Conservation (phyloP, 768 basidiomycete genomes). For the Pleurotus citrinopileatus region DNA sequence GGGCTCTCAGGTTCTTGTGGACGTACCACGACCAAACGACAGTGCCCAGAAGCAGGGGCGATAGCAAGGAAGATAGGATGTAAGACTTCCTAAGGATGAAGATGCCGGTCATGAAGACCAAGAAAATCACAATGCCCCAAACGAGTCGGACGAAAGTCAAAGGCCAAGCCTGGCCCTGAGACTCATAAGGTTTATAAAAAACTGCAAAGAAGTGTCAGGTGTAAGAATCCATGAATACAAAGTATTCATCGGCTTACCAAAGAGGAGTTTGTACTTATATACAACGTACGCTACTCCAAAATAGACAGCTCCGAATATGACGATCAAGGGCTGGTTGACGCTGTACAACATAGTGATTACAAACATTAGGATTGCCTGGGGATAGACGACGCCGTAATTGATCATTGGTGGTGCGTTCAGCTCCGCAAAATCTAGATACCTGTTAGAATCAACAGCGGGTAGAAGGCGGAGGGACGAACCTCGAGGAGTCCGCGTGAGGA, state of each 20-base stretch:
- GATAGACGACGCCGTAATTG: constrained; percentile 96
- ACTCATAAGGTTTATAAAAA: constrained; percentile 98
- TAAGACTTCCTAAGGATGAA: constrained; percentile 63
- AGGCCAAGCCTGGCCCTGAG: constrained; percentile 96
- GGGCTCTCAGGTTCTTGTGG: constrained; percentile 58
- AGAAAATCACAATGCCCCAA: constrained; percentile 91
- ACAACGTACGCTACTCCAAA: constrained; percentile 96
- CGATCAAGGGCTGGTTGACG: constrained; percentile 91
- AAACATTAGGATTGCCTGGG: constrained; percentile 94
- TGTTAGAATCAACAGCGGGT: not conserved
- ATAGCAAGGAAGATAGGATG: constrained; percentile 52
- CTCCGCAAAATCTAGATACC: constrained; percentile 80
- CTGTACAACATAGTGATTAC: constrained; percentile 94
- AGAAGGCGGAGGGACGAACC: constrained; percentile 41
- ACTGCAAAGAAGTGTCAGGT: constrained; percentile 42
- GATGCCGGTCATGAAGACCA: constrained; percentile 95
- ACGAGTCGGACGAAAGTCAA: constrained; percentile 91
- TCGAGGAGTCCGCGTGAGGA: constrained; percentile 87
- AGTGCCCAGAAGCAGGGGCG: constrained; percentile 75
- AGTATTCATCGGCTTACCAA: constrained; percentile 54
- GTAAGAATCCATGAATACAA: not conserved
- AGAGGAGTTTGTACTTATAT: constrained; percentile 97
- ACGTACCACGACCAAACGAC: constrained; percentile 81
- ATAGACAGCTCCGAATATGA: constrained; percentile 93
- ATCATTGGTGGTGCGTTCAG: constrained; percentile 97